phyloP scores from a whole-genome alignment of 2,329 filamentous ascomycete species.

The Chrysoporthe austroafricana region DNA sequence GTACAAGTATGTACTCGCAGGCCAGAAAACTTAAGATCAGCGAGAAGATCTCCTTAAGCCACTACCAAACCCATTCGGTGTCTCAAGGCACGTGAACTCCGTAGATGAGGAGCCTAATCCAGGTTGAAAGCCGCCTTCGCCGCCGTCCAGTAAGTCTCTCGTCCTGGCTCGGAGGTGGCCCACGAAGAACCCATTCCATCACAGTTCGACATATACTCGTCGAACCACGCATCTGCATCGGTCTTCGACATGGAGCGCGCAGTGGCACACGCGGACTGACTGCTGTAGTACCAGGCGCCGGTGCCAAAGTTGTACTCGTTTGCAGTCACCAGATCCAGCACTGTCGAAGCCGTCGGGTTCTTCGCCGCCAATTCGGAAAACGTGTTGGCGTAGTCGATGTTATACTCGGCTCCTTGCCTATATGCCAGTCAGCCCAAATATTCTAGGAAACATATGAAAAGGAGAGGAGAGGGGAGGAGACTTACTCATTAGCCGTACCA shows the following conservation, averaged over 20 bases:
- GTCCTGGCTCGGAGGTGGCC: conserved; percentile 34
- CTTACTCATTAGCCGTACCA: conserved; percentile 53
- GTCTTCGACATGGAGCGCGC: conserved; percentile 37
- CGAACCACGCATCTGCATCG: conserved; percentile 44
- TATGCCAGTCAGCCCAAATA: not conserved
- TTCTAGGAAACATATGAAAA: not conserved
- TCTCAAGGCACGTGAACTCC: not conserved
- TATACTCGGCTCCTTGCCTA: conserved; percentile 43
- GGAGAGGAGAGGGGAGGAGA: not conserved
- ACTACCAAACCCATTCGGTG: not conserved
- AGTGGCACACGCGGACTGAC: conserved; percentile 46
- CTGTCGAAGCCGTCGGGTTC: conserved; percentile 38
- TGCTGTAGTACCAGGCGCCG: conserved; percentile 55
- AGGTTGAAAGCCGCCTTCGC: conserved; percentile 52
- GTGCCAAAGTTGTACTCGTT: conserved; percentile 60
- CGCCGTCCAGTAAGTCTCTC: conserved; percentile 46
- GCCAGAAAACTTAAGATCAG: not conserved
- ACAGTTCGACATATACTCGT: conserved; percentile 50
- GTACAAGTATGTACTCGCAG: not conserved
- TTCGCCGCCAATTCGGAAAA: conserved; percentile 43
- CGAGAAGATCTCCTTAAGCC: not conserved
- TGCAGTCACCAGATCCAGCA: conserved; percentile 49
- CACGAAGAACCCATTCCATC: conserved; percentile 40
- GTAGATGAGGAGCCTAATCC: not conserved
- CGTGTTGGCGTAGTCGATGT: conserved; percentile 51